phyloP scores from a whole-genome alignment of 2,329 filamentous ascomycete genomes.

The Endoconidiophora laricicola region DNA sequence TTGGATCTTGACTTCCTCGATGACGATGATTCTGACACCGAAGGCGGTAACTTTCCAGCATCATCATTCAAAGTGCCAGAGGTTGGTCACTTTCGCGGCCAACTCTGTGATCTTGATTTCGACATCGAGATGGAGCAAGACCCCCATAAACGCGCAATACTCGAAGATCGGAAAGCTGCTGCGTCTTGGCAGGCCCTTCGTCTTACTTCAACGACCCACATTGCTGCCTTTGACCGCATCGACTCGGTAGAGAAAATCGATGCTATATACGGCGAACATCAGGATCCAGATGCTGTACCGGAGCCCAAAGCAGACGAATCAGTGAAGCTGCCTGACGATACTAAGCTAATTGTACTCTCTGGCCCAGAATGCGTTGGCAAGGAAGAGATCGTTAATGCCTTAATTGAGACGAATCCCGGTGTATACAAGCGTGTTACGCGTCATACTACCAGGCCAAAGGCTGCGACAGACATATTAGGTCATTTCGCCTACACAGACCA shows the following conservation, averaged over 20 bases:
- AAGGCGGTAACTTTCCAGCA: slow-evolving; percentile 14
- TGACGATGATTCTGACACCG: slow-evolving; percentile 35
- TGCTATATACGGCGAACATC: slow-evolving; percentile 32
- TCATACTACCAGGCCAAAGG: slow-evolving; percentile 36
- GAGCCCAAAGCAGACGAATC: neutral
- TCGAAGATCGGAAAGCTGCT: slow-evolving; percentile 60
- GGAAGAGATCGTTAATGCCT: slow-evolving; percentile 42
- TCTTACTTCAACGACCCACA: slow-evolving; percentile 55
- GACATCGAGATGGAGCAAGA: slow-evolving; percentile 69
- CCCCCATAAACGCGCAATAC: slow-evolving; percentile 36
- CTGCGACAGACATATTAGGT: slow-evolving; percentile 34
- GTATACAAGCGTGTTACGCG: slow-evolving; percentile 44
- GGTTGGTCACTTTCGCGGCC: slow-evolving; percentile 39
- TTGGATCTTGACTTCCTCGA: slow-evolving; percentile 65
- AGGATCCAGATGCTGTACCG: slow-evolving; percentile 8
- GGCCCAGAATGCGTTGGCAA: slow-evolving; percentile 47
- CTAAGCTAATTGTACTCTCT: slow-evolving; percentile 46
- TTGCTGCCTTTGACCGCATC: slow-evolving; percentile 71
- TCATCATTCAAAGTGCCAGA: neutral
- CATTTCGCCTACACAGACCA: slow-evolving; percentile 39
- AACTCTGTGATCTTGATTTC: slow-evolving; percentile 65
- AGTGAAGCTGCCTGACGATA: slow-evolving; percentile 29
- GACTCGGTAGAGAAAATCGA: slow-evolving; percentile 62
- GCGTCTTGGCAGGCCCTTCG: slow-evolving; percentile 83
- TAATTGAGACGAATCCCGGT: slow-evolving; percentile 46